These are phyloP conservation scores for Arabis hirsuta DNA, from an alignment of 345 rosid genomes.

Conservation along the genomic window DNA sequence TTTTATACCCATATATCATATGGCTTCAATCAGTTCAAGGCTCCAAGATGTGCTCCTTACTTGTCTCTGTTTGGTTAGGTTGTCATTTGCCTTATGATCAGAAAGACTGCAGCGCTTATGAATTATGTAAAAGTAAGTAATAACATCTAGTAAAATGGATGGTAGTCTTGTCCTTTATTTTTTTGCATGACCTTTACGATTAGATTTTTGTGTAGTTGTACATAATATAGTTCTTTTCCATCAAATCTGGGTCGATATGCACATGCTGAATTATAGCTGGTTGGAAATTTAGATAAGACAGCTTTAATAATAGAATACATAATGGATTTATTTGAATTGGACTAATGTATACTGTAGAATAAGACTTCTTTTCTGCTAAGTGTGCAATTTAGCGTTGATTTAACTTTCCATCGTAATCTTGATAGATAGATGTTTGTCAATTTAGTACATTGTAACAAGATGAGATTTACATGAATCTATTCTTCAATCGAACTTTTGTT, in stretches of 20 bases:
- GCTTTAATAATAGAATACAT: background rate
- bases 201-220: constrained; percentile 1
- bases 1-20: background rate
- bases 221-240: background rate
- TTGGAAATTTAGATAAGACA: constrained; percentile 3
- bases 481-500: background rate
- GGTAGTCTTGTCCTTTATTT: constrained; percentile 14
- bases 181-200: background rate
- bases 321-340: background rate
- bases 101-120: constrained; percentile 94
- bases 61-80: constrained; percentile 60
- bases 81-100: constrained; percentile 90
- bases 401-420: background rate
- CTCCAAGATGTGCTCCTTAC: constrained; percentile 16
- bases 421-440: background rate
- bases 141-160: background rate
- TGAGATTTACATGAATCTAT: background rate
- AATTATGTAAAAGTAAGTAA: constrained; percentile 84
- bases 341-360: background rate
- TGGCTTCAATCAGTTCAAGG: constrained; percentile 17
- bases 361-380: constrained; percentile 19
- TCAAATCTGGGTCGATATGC: background rate
- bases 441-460: background rate
- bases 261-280: constrained; percentile 3
- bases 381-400: background rate